Percentiles rank a stretch among this genome's conserved stretches.
phyloP scores from a whole-genome alignment of 2,329 filamentous ascomycete species.

The Cladosporium sp. region DNA sequence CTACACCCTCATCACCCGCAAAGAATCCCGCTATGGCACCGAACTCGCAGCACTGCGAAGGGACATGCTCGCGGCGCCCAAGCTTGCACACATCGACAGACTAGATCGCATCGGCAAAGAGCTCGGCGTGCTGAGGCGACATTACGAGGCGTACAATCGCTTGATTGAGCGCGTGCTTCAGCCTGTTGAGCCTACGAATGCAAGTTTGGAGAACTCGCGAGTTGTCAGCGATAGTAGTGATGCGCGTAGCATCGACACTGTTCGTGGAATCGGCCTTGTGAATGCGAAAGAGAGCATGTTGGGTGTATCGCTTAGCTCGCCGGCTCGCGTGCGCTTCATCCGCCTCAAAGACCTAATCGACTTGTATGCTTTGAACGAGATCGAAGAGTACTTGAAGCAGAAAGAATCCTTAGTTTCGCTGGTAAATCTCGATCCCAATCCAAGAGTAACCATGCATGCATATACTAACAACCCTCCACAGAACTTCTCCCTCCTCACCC shows the following conservation, averaged over 20 bases:
- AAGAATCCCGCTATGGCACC: constrained; percentile 49
- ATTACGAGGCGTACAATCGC: constrained; percentile 63
- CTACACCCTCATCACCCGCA: constrained; percentile 56
- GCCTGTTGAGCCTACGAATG: constrained; percentile 46
- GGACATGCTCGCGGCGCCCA: constrained; percentile 57
- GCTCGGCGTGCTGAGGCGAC: constrained; percentile 60
- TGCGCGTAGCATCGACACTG: constrained; percentile 28
- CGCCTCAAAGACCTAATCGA: constrained; percentile 61
- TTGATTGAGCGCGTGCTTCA: constrained; percentile 61
- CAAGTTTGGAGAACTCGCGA: constrained; percentile 48
- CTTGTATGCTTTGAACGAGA: constrained; percentile 63
- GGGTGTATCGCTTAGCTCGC: constrained; percentile 49
- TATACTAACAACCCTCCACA: constrained; percentile 36
- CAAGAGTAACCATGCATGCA: too few species aligned
- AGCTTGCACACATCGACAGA: constrained; percentile 50
- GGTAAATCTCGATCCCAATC: constrained; percentile 44
- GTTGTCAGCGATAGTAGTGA: constrained; percentile 35
- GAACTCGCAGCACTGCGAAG: constrained; percentile 50
- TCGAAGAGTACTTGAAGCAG: constrained; percentile 66
- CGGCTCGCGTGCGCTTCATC: constrained; percentile 61
- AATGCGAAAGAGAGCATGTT: constrained; percentile 41
- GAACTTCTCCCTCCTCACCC: constrained; percentile 77
- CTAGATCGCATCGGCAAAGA: constrained; percentile 64
- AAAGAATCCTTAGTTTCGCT: constrained; percentile 71
- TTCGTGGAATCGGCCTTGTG: constrained; percentile 28